These are phyloP conservation scores for Crotalaria pallida DNA, from an alignment of 306 rosid species.

Conservation along the genomic window DNA sequence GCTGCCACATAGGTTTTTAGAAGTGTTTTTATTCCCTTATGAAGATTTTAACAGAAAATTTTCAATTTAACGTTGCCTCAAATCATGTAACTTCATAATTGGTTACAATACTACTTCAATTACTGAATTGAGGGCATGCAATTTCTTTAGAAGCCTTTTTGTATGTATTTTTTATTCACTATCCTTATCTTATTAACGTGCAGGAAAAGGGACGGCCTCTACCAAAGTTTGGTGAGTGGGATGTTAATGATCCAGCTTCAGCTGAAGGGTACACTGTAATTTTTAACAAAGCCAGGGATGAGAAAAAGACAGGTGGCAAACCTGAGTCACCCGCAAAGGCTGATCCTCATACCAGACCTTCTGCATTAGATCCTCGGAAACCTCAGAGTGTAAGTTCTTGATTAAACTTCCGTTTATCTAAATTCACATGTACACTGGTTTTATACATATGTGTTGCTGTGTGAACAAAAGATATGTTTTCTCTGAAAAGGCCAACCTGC, in stretches of 20 bases:
- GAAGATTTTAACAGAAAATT: too few species aligned
- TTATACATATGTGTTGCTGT: neutral
- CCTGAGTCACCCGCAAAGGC: conserved; percentile 86
- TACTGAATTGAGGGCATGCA: too few species aligned
- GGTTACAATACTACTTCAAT: too few species aligned
- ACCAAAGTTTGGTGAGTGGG: conserved; percentile 99
- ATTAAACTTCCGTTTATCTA: neutral
- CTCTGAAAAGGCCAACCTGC: too few species aligned
- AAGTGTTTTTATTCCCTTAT: too few species aligned
- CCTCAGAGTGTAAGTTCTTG: conserved; percentile 58
- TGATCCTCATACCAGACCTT: conserved; percentile 43
- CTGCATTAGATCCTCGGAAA: conserved; percentile 60
- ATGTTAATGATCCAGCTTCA: conserved; percentile 97
- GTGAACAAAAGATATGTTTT: too few species aligned
- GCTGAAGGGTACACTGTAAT: conserved; percentile 99
- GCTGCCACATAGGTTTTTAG: neutral
- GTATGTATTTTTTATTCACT: neutral
- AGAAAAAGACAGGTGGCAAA: conserved; percentile 85
- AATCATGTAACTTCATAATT: too few species aligned
- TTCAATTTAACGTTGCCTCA: too few species aligned
- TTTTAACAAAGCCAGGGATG: conserved; percentile 95
- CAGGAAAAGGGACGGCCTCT: conserved; percentile 97
- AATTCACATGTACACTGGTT: neutral
- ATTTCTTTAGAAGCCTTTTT: neutral
- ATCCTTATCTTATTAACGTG: neutral